These are phyloP conservation scores for Boletus rufocinnamomeus DNA, from an alignment of 768 basidiomycete species.

Conservation along the genomic window DNA sequence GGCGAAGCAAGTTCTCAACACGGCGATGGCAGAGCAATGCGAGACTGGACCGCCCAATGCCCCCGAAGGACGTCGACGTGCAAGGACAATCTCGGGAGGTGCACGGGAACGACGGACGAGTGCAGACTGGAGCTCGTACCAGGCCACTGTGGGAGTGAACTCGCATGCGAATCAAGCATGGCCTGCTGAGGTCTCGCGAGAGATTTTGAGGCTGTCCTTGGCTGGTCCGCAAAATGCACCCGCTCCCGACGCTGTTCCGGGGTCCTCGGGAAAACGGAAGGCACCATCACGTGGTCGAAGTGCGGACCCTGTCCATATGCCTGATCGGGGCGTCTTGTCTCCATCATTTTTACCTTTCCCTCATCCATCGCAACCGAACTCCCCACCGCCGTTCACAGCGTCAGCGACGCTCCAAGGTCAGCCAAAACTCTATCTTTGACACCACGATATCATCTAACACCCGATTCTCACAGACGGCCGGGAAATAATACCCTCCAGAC, in stretches of 20 bases:
- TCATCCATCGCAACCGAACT: slow-evolving; percentile 26
- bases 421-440: neutral
- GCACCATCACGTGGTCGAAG: slow-evolving; percentile 22
- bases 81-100: slow-evolving; percentile 38
- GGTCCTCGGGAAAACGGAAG: slow-evolving; percentile 24
- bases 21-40: slow-evolving; percentile 9
- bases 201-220: slow-evolving; percentile 54
- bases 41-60: slow-evolving; percentile 3
- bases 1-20: slow-evolving; percentile 22
- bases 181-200: slow-evolving; percentile 60
- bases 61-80: slow-evolving; percentile 19
- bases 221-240: neutral
- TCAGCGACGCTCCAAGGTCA: slow-evolving; percentile 32
- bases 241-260: slow-evolving; percentile 19
- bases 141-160: slow-evolving; percentile 41
- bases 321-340: slow-evolving; percentile 20
- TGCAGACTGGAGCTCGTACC: slow-evolving; percentile 57
- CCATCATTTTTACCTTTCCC: slow-evolving; percentile 36
- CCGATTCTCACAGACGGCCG: slow-evolving; percentile 15
- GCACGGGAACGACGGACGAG: slow-evolving; percentile 48
- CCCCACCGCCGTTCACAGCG: slow-evolving; percentile 22
- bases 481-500: slow-evolving; percentile 15
- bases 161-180: slow-evolving; percentile 43
- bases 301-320: slow-evolving; percentile 17
- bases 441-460: neutral